These are phyloP conservation scores for Xylogone sp. DNA, from an alignment of 2,329 filamentous ascomycete species.

Conservation along the genomic window DNA sequence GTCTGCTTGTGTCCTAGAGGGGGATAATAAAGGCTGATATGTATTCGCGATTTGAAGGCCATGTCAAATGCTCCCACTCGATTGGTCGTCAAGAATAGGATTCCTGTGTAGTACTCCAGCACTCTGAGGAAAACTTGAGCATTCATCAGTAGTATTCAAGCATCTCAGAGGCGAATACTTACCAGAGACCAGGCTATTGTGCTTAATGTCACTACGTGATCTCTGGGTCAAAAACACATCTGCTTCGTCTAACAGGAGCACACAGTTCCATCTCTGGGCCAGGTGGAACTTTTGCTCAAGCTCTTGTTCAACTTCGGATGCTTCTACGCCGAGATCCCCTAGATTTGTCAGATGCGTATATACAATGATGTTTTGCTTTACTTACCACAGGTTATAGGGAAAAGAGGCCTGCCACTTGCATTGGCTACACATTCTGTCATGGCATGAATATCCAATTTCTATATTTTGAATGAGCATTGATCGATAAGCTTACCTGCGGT, in stretches of 20 bases:
- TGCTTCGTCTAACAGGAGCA: constrained; percentile 34
- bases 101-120: constrained; percentile 34
- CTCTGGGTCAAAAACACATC: constrained; percentile 49
- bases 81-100: constrained; percentile 33
- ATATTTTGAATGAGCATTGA: too few species aligned
- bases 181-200: constrained; percentile 45
- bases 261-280: too few species aligned
- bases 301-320: too few species aligned
- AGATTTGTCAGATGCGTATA: too few species aligned
- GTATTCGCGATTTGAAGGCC: constrained; percentile 34
- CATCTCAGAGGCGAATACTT: not conserved
- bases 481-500: too few species aligned
- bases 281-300: too few species aligned
- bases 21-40: constrained; percentile 43
- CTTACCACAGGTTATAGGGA: too few species aligned
- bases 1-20: constrained; percentile 20
- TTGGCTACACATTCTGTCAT: too few species aligned
- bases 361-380: too few species aligned
- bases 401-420: too few species aligned
- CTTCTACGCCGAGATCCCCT: too few species aligned
- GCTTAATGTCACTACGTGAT: constrained; percentile 39
- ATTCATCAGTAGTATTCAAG: constrained; percentile 34
- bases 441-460: too few species aligned
- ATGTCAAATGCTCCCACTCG: constrained; percentile 30
- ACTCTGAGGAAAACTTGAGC: constrained; percentile 28